A percentile compares a stretch with the other conserved stretches of the same genome.
phyloP scores from a whole-genome alignment of 2,329 filamentous ascomycete genomes.

The Trichoderma oligosporum region DNA sequence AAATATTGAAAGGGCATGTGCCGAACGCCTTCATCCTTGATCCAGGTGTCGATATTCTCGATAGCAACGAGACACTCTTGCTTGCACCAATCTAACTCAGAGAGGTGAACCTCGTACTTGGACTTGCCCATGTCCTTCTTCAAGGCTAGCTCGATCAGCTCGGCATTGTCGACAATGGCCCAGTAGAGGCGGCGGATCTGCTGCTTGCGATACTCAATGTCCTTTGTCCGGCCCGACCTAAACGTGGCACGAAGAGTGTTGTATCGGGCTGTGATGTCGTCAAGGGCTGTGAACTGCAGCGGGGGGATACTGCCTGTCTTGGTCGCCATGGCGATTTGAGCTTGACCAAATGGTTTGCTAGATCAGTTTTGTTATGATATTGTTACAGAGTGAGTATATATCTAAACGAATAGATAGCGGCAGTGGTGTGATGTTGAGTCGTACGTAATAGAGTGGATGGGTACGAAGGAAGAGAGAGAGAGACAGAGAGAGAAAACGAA shows the following conservation, averaged over 20 bases:
- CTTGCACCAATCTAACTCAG: constrained; percentile 74
- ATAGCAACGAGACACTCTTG: constrained; percentile 77
- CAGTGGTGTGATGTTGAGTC: no score
- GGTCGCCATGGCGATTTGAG: constrained; percentile 39
- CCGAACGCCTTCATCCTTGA: constrained; percentile 71
- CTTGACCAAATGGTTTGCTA: no score
- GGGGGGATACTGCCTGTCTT: constrained; percentile 38
- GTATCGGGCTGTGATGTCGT: constrained; percentile 61
- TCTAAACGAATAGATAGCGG: no score
- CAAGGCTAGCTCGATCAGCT: constrained; percentile 70
- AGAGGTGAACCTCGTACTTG: constrained; percentile 66
- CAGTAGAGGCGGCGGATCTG: constrained; percentile 96
- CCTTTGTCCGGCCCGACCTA: constrained; percentile 73
- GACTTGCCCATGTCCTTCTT: constrained; percentile 75
- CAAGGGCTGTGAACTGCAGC: constrained; percentile 61
- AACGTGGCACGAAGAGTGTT: constrained; percentile 65
- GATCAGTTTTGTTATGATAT: no score
- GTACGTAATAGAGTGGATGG: no score
- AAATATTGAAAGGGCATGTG: constrained; percentile 67
- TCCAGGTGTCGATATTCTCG: constrained; percentile 75
- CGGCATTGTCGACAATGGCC: constrained; percentile 75
- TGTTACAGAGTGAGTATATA: no score
- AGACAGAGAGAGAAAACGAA: no score
- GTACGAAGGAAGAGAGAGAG: no score
- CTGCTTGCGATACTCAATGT: constrained; percentile 72